Evolutionary conservation across 345 rosid species (phyloP).

Genomic region (Sapria himalayana): DNA sequence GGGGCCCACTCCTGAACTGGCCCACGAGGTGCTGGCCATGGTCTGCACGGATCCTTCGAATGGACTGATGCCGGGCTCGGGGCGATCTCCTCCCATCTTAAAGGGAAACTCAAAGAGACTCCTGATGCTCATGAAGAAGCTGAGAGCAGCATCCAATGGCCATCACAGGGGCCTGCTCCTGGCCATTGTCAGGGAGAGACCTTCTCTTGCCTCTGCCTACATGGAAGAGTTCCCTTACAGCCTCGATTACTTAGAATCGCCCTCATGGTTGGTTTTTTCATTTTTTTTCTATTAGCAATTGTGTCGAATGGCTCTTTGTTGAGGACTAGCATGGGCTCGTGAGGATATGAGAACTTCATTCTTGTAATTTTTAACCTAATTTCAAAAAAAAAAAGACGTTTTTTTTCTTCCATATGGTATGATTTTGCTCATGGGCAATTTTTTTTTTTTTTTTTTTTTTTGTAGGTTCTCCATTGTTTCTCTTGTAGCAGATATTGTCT

Average conservation of each 20-base stretch:
- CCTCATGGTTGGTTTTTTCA: conserved; percentile 48
- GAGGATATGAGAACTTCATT: too few relatives aligned
- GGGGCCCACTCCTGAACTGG: conserved; percentile 36
- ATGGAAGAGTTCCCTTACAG: conserved; percentile 73
- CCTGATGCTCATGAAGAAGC: conserved; percentile 61
- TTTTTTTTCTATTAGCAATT: conserved; percentile 8
- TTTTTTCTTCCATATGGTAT: too few relatives aligned
- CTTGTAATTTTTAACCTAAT: too few relatives aligned
- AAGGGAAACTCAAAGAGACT: conserved; percentile 58
- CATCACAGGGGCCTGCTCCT: conserved; percentile 71
- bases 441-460: neutral
- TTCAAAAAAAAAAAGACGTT: too few relatives aligned
- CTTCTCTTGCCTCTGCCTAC: conserved; percentile 51
- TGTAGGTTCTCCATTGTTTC: conserved; percentile 72
- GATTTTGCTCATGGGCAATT: too few relatives aligned
- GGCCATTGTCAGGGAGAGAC: conserved; percentile 47
- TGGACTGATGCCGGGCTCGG: conserved; percentile 70
- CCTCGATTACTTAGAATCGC: conserved; percentile 61
- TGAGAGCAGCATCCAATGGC: conserved; percentile 41
- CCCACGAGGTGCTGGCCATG: conserved; percentile 37
- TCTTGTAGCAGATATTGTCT: conserved; percentile 59
- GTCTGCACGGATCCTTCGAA: conserved; percentile 74
- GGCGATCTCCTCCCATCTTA: conserved; percentile 28
- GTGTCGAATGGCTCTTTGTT: too few relatives aligned
- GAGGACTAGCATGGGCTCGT: too few relatives aligned